Percentiles rank a stretch among this genome's conserved stretches.
Conservation (phyloP, 371 early-diverging fungal genomes). For the Rhizopus stolonifer region DNA sequence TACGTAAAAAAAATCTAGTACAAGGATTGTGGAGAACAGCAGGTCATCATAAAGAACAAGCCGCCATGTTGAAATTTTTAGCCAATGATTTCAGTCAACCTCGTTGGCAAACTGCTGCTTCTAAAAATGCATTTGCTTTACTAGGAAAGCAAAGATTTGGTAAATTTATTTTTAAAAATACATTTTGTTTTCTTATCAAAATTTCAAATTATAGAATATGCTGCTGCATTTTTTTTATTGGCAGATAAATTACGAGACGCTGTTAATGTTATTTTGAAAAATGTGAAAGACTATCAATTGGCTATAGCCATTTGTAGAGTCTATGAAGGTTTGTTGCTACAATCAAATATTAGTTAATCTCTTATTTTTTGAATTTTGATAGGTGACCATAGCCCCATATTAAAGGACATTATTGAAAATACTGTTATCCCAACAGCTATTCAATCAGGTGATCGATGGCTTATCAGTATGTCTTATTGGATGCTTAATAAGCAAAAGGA, state of each 20-base stretch:
- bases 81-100: conserved; percentile 86
- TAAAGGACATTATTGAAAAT: conserved; percentile 55
- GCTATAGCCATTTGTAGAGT: conserved; percentile 88
- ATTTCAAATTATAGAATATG: no score
- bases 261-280: conserved; percentile 85
- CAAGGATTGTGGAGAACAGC: conserved; percentile 91
- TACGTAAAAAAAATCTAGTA: conserved; percentile 83
- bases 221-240: conserved; percentile 93
- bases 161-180: conserved; percentile 30
- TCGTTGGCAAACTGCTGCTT: conserved; percentile 90
- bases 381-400: conserved; percentile 66
- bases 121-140: conserved; percentile 96
- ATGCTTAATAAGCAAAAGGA: conserved; percentile 63
- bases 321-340: conserved; percentile 74
- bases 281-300: conserved; percentile 87
- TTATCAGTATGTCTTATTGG: conserved; percentile 65
- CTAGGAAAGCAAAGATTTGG: conserved; percentile 93
- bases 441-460: conserved; percentile 70
- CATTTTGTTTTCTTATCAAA: conserved; percentile 2
- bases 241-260: conserved; percentile 88
- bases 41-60: conserved; percentile 79
- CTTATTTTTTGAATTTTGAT: neutral
- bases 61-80: conserved; percentile 84
- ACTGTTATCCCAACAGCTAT: conserved; percentile 46
- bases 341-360: neutral